These are phyloP conservation scores for Gnaphalium uliginosum DNA, from an alignment of 129 eudicot species.

Conservation along the genomic window DNA sequence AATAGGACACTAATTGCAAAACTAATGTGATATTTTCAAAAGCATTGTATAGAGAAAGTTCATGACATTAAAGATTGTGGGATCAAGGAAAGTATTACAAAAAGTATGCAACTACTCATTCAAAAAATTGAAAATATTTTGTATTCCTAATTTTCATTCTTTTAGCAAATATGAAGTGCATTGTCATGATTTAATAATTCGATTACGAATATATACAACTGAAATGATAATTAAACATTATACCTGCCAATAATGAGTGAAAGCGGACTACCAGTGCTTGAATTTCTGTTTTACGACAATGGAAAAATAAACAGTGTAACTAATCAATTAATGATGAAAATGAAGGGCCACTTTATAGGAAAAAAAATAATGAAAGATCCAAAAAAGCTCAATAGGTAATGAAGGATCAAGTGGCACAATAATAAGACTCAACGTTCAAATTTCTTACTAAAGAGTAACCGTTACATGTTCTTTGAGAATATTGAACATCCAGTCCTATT, in stretches of 20 bases:
- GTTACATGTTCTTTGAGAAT: no score
- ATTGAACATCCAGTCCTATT: no score
- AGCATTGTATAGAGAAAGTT: not conserved
- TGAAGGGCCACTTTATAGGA: no score
- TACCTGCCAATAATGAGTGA: slow-evolving; percentile 93
- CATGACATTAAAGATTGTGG: not conserved
- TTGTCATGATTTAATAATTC: not conserved
- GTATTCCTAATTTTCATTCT: not conserved
- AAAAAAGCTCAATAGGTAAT: no score
- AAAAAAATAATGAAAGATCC: no score
- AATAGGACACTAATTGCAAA: not conserved
- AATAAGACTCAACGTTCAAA: no score
- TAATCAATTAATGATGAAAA: no score
- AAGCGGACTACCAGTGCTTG: slow-evolving; percentile 74
- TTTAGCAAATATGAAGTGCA: not conserved
- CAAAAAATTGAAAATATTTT: not conserved
- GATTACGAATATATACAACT: not conserved
- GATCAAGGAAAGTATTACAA: not conserved
- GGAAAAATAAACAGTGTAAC: not conserved
- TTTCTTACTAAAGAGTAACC: no score
- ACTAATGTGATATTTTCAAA: not conserved
- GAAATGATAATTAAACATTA: slow-evolving; percentile 10
- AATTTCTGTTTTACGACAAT: slow-evolving; percentile 47
- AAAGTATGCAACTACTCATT: slow-evolving; percentile 4
- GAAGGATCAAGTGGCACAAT: no score